These are phyloP conservation scores for Alternaria solani DNA, from an alignment of 2,329 filamentous ascomycete genomes.

Conservation along the genomic window DNA sequence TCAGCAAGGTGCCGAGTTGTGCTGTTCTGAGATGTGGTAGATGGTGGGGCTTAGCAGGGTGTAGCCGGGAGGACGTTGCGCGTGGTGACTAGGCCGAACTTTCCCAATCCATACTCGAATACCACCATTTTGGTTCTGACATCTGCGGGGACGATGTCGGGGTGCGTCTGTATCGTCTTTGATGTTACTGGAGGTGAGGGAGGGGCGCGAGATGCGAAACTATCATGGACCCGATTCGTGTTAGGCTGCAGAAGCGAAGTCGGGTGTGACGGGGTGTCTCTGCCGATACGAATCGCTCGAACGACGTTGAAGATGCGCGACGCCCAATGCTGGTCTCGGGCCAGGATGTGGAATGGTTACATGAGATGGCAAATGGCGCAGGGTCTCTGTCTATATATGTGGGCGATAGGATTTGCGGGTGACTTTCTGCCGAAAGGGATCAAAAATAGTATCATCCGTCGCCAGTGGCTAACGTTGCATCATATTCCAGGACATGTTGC, in stretches of 20 bases:
- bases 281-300: conserved; percentile 30
- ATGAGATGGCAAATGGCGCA: conserved; percentile 21
- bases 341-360: conserved; percentile 20
- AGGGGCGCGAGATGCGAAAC: conserved; percentile 42
- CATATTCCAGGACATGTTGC: conserved; percentile 13
- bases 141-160: conserved; percentile 29
- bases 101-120: conserved; percentile 38
- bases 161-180: conserved; percentile 35
- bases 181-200: conserved; percentile 31
- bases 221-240: conserved; percentile 47
- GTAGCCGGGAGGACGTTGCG: conserved; percentile 27
- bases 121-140: conserved; percentile 40
- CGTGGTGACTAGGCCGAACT: conserved; percentile 32
- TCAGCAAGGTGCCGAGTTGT: conserved; percentile 28
- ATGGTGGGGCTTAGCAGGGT: conserved; percentile 35
- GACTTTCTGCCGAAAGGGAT: conserved; percentile 11
- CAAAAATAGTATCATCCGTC: conserved; percentile 41
- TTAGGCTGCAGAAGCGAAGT: conserved; percentile 39
- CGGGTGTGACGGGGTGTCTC: conserved; percentile 28
- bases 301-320: conserved; percentile 12
- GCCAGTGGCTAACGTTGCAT: conserved; percentile 17
- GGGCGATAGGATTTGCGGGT: conserved; percentile 15
- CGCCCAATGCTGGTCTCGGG: conserved; percentile 14
- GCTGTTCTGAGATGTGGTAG: conserved; percentile 29
- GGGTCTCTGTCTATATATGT: conserved; percentile 29